A percentile compares a stretch with the other conserved stretches of the same genome.
These are phyloP conservation scores for Lindgomyces ingoldianus DNA, from an alignment of 495 filamentous ascomycete species.

Conservation along the genomic window DNA sequence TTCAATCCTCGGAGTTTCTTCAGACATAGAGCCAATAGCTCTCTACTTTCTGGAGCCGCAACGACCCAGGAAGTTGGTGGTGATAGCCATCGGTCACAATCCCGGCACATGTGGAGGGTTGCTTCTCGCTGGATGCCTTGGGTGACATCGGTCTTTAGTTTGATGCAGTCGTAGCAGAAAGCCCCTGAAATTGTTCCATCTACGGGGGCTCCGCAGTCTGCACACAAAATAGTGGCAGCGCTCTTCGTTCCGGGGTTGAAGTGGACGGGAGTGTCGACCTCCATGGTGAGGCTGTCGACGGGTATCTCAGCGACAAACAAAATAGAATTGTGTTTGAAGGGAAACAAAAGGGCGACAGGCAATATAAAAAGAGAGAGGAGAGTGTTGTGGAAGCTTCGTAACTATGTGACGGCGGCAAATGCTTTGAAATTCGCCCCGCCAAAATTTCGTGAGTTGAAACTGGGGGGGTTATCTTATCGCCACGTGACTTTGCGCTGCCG, in stretches of 20 bases:
- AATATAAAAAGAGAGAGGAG: too few species aligned
- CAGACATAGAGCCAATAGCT: constrained; percentile 86
- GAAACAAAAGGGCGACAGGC: too few species aligned
- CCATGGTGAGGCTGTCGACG: constrained; percentile 11
- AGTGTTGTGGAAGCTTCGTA: too few species aligned
- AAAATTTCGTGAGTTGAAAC: constrained; percentile 29
- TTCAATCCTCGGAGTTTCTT: constrained; percentile 75
- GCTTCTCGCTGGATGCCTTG: constrained; percentile 85
- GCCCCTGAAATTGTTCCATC: constrained; percentile 63
- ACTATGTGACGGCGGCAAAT: not conserved
- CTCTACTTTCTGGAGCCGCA: constrained; percentile 79
- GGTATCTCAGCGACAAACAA: not conserved
- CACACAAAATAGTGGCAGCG: constrained; percentile 32
- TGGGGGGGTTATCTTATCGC: too few species aligned
- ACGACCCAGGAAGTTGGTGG: constrained; percentile 83
- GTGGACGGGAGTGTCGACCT: constrained; percentile 27
- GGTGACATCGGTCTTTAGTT: constrained; percentile 90
- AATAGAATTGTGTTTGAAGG: not conserved
- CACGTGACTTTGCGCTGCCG: not conserved
- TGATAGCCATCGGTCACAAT: constrained; percentile 92
- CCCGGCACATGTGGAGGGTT: constrained; percentile 77
- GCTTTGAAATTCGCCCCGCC: constrained; percentile 23
- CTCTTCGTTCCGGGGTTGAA: constrained; percentile 26
- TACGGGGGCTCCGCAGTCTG: constrained; percentile 33
- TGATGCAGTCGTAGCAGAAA: constrained; percentile 91